Evolutionary conservation across 2,329 filamentous ascomycete genomes (phyloP), one percentile per base, ranked within the genome.

Genomic region (Fusarium sororula): DNA sequence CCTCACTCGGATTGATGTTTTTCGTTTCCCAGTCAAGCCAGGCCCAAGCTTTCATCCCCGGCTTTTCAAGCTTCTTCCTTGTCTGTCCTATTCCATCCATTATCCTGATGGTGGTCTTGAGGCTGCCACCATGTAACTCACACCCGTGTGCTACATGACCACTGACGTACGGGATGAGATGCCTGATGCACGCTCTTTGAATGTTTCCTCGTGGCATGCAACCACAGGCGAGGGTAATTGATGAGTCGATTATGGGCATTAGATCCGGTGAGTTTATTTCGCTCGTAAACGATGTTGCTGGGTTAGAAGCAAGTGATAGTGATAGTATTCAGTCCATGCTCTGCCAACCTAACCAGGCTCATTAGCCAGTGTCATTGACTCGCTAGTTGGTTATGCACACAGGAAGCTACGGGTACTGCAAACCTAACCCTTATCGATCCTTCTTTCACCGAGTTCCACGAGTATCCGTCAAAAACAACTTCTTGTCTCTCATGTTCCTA

Each of bases 21-120:
- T 58, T 41, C 32, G 51, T 50, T 63, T 47, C 57, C 42, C 37
- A 28, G 61, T 61, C 39, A 58, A 53, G 56, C 35, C 30, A 28
- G 61, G 61, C 28, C 61, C 66, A 44, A 74, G 70, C 70, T 73
- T 53, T 57, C 47, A 51, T 51, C 66, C 68, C 70, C 70, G 55
- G 70, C 71, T 70, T 73, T 74, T 63, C 66, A 58, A 39, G 57
- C 62, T 45, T 73, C 48, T 63, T 72, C 66, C 66, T 53, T 72
- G 53, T 41, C n/a, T 35, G 11, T 62, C 45, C 32, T 37, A 18
- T 53, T 22, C 50, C 50, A 53, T 53, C n/a, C 50, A 35, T 37
- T 37, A 53, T 60, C 37, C 35, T 59, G 37, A 38, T 48, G 54
- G 42, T 47, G 53, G 54, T 60, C 41, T 62, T 48, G 53, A 58